A percentile compares a stretch with the other conserved stretches of the same genome.
phyloP scores from a whole-genome alignment of 2,329 filamentous ascomycete genomes.

The Colletotrichum sublineola region DNA sequence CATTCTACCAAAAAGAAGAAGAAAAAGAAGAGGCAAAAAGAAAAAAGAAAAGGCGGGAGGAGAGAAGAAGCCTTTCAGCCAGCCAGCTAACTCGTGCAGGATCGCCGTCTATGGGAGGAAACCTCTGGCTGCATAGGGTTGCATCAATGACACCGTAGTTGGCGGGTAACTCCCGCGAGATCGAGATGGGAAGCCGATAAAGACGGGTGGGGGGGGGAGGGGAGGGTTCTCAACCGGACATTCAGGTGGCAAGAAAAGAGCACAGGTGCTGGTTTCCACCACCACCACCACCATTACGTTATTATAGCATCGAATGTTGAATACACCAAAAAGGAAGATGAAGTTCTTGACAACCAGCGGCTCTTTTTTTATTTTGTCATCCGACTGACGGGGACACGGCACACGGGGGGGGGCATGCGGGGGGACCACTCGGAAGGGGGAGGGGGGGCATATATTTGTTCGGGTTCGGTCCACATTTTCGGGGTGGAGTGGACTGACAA shows the following conservation, averaged over 20 bases:
- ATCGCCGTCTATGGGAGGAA: slow-evolving; percentile 39
- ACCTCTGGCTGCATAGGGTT: not conserved
- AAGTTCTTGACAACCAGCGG: no score
- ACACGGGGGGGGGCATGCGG: slow-evolving; percentile 8
- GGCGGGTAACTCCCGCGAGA: not conserved
- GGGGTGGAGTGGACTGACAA: not conserved
- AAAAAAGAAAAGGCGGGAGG: no score
- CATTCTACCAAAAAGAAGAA: no score
- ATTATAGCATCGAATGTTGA: no score
- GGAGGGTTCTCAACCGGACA: not conserved
- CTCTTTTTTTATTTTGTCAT: not conserved
- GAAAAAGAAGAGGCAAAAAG: no score
- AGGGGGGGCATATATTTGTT: not conserved
- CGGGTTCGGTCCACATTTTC: slow-evolving; percentile 1
- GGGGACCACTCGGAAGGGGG: not conserved
- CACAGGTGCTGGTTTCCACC: no score
- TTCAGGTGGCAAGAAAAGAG: no score
- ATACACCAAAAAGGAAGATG: no score
- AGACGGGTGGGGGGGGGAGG: slow-evolving; percentile 22
- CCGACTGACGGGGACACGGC: no score
- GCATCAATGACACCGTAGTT: no score
- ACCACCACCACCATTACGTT: no score
- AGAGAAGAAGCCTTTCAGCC: no score
- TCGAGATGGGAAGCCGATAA: not conserved
- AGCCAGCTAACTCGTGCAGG: slow-evolving; percentile 19